A percentile compares a stretch with the other conserved stretches of the same genome.
phyloP scores from a whole-genome alignment of 1,139 yeast species.

The Saccharomyces pastorianus region DNA sequence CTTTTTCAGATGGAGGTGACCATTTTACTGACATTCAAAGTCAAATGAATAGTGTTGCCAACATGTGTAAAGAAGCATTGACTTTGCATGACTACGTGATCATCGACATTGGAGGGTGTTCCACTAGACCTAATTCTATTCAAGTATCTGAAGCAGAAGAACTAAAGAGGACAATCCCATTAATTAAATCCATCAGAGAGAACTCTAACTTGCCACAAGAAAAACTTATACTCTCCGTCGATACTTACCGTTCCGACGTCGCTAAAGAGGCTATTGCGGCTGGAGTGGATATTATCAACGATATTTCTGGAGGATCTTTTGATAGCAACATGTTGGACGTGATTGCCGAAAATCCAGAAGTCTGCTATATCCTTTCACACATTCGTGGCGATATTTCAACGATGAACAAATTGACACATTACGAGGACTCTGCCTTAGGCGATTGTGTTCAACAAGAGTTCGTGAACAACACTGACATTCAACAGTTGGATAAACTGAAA shows the following conservation, averaged over 20 bases:
- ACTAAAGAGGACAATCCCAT: constrained; percentile 58
- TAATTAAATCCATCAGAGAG: constrained; percentile 54
- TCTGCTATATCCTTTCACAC: constrained; percentile 78
- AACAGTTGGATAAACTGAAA: neutral
- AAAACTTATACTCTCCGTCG: constrained; percentile 58
- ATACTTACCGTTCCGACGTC: constrained; percentile 71
- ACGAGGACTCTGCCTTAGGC: constrained; percentile 36
- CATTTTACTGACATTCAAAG: constrained; percentile 33
- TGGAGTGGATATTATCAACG: constrained; percentile 91
- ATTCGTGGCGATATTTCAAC: constrained; percentile 74
- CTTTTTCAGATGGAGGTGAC: constrained; percentile 85
- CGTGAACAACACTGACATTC: constrained; percentile 6
- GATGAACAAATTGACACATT: constrained; percentile 57
- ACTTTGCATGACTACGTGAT: constrained; percentile 58
- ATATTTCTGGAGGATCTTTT: constrained; percentile 68
- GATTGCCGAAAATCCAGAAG: constrained; percentile 53
- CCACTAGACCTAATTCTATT: constrained; percentile 75
- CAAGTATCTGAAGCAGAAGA: constrained; percentile 56
- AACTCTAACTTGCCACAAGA: constrained; percentile 33
- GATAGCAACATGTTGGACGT: constrained; percentile 58
- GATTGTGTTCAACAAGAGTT: constrained; percentile 38
- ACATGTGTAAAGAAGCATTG: constrained; percentile 49
- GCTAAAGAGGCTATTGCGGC: constrained; percentile 59
- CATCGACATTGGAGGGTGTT: constrained; percentile 87
- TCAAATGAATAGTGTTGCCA: constrained; percentile 36